Evolutionary conservation across 2,329 filamentous ascomycete genomes (phyloP).

Genomic region (Botrytis fabae): DNA sequence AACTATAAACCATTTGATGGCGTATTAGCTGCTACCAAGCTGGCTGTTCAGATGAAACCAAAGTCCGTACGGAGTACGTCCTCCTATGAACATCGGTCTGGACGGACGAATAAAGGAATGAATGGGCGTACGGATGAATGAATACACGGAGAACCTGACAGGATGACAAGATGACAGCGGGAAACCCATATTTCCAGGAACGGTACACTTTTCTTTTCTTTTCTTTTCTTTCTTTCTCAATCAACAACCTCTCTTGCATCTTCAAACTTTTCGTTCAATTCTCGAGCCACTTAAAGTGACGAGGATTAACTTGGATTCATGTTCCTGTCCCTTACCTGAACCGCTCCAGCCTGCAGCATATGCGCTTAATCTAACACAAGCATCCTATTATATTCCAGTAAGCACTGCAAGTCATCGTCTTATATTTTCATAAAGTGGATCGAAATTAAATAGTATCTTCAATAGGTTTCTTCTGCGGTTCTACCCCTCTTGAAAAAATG

Average conservation of each 20-base stretch:
- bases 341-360: conserved; percentile 16
- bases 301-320: conserved; percentile 10
- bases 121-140: not conserved
- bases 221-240: too few relatives aligned
- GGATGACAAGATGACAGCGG: not conserved
- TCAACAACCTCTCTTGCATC: not conserved
- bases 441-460: not conserved
- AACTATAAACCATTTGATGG: not conserved
- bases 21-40: not conserved
- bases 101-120: not conserved
- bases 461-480: not conserved
- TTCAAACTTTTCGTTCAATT: not conserved
- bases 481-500: not conserved
- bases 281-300: conserved; percentile 1
- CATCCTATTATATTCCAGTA: conserved; percentile 13
- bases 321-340: conserved; percentile 25
- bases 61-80: not conserved
- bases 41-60: not conserved
- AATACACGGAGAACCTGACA: not conserved
- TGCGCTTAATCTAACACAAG: conserved; percentile 11
- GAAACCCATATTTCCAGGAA: not conserved
- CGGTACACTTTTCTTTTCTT: conserved; percentile 1
- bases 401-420: conserved; percentile 16
- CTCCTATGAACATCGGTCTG: not conserved
- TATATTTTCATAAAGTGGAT: conserved; percentile 4